Base-by-base conservation (phyloP, 441 rosid genomes). In the Euphorbia schlechtendalii region DNA sequence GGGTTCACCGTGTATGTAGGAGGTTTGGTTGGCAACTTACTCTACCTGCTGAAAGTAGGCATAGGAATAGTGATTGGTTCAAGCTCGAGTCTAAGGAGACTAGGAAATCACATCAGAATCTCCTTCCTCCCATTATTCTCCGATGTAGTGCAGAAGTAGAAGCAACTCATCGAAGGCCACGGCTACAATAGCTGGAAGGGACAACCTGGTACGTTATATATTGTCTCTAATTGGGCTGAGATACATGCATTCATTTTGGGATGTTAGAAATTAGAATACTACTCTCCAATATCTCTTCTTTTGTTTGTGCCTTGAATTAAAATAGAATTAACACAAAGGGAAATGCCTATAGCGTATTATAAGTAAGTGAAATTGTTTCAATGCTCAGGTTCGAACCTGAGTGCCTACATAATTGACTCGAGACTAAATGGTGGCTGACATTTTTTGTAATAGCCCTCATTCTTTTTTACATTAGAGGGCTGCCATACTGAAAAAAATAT, bases 211-310 rank as follows among this genome's bases (percentile, higher is more conserved):
- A 75, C 74, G 57, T 84, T 91, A 46, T 88, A 86, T 67, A 91
- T 89, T 13, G 92, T 81, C 61, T 84, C 88, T 24, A 79, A 83
- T 73, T 91, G 96, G 97, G 85, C 88, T 41, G 97, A 88, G 74
- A 2, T 2, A 6, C 3, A 3, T 32, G 34, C 6, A 3, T 6
- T 3, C 4, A n/a, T n/a, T n/a, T n/a, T n/a, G n/a, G n/a, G n/a
- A n/a, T n/a, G n/a, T n/a, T n/a, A n/a, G n/a, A n/a, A 32, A 32
- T 6, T 32, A 6, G 34, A 32, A 32, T 2, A 32, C 34, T 6
- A 32, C 34, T 3, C 4, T 32, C 6, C 4, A 32, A 32, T 32
- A 3, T 6, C 6, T 3, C 6, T 6, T 32, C 34, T 32, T 32
- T 32, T 32, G 3, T 32, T 32, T 3, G 3, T 32, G 34, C 34